Base-by-base conservation (phyloP, 2,329 filamentous ascomycete species). In the Ramularia endophylla region DNA sequence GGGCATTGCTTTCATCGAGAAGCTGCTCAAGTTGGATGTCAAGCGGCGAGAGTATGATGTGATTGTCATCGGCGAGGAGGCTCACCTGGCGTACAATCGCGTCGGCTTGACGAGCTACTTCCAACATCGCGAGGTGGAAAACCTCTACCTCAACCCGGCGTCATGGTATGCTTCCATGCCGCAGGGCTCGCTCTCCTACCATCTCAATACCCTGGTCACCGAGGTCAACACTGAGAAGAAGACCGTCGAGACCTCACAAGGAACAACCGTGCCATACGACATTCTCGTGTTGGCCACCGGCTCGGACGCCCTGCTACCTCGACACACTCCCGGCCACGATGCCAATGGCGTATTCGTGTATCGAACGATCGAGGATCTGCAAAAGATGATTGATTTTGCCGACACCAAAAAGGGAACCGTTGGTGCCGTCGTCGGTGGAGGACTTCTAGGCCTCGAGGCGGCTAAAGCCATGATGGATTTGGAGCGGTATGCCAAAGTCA, bases 381-480 rank as follows among this genome's bases (percentile, higher is more conserved):
- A 88, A 58, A 77, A 73, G 31, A 74, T 95, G 3, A 94, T 95
- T 42, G 69, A 73, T 1, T 94, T 84, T 57, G 79, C 86, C 0
- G 72, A 77, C 1, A 68, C 71, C 8, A 77, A 78, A 40, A 83
- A 80, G 52, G 85, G 79, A 4, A 78, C 80, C 2, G 75, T 76
- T 2, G 87, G 85, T 0, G 76, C 80, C 4, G 87, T 92, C 0
- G 85, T 95, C 3, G 88, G 88, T 17, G 88, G 88, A 38, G 88
- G 88, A 1, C 65, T 95, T 17, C 72, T 95, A 0, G 88, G 88
- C 1, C 75, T 95, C 0, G 88, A 95, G 66, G 88, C 88, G 2
- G 88, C 87, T 25, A 92, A 94, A 56, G 88, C 88, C 2, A 88
- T 95, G 85, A 82, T 89, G 69, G 87, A 94, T 58, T 69, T 95